phyloP scores from a whole-genome alignment of 2,329 filamentous ascomycete species.

The Fusarium sp. region DNA sequence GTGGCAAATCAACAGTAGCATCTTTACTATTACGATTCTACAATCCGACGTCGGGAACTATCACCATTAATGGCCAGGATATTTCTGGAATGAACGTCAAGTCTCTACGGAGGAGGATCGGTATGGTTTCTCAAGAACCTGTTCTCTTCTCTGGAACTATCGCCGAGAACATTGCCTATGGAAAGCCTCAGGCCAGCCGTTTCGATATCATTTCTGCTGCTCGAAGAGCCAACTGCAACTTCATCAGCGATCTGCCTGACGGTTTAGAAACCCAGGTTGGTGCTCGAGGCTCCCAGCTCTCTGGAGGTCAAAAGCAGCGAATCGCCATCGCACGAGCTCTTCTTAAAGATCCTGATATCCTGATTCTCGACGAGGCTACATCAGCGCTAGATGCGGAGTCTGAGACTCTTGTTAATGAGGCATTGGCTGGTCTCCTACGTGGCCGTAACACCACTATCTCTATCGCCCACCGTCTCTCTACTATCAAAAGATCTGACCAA shows the following conservation, averaged over 20 bases:
- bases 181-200: conserved; percentile 78
- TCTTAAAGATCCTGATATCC: conserved; percentile 93
- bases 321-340: conserved; percentile 96
- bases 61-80: conserved; percentile 85
- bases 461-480: conserved; percentile 93
- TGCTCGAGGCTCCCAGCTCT: conserved; percentile 89
- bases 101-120: conserved; percentile 88
- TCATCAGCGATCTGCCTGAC: conserved; percentile 95
- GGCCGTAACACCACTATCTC: conserved; percentile 96
- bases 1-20: conserved; percentile 95
- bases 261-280: conserved; percentile 95
- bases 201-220: conserved; percentile 87
- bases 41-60: conserved; percentile 76
- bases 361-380: conserved; percentile 96
- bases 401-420: conserved; percentile 94
- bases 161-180: conserved; percentile 91
- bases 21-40: conserved; percentile 94
- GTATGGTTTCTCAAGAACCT: conserved; percentile 94
- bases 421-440: conserved; percentile 79
- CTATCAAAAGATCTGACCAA: conserved; percentile 93
- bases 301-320: conserved; percentile 95
- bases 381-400: conserved; percentile 96
- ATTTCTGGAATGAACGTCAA: conserved; percentile 90
- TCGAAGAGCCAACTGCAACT: conserved; percentile 91
- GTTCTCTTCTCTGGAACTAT: conserved; percentile 89